Evolutionary conservation across 768 basidiomycete genomes (phyloP).

Genomic region (Dioszegia crocea): DNA sequence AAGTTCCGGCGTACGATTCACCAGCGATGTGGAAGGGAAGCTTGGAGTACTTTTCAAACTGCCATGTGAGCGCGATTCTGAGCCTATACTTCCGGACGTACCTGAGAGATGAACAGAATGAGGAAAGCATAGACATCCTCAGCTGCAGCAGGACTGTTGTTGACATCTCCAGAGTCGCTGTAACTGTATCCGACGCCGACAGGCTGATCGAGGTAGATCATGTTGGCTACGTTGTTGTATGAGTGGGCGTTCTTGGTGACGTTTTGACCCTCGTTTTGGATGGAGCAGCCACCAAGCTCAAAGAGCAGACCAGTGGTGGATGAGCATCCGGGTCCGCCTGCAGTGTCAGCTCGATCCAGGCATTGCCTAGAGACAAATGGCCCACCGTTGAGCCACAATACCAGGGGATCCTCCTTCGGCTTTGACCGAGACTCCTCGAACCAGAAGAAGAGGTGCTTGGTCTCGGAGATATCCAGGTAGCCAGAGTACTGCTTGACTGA

Average conservation of each 20-base stretch:
- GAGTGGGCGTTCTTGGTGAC: constrained; percentile 63
- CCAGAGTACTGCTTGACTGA: constrained; percentile 76
- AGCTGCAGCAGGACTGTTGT: constrained; percentile 77
- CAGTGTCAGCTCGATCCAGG: constrained; percentile 2
- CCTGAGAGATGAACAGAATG: constrained; percentile 52
- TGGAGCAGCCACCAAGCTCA: constrained; percentile 78
- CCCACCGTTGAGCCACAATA: constrained; percentile 62
- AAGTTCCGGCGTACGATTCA: constrained; percentile 52
- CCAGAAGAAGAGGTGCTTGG: constrained; percentile 87
- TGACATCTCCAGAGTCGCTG: constrained; percentile 57
- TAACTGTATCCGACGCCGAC: constrained; percentile 89
- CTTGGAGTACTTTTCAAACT: constrained; percentile 45
- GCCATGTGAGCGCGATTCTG: constrained; percentile 58
- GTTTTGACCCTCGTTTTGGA: constrained; percentile 62
- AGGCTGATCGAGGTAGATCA: constrained; percentile 55
- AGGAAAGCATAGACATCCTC: constrained; percentile 66
- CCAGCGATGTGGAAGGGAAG: constrained; percentile 50
- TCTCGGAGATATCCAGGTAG: constrained; percentile 73
- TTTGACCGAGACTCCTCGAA: constrained; percentile 70
- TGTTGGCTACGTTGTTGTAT: constrained; percentile 77
- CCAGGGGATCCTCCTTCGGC: constrained; percentile 72
- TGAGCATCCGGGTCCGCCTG: constrained; percentile 51
- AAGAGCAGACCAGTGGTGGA: constrained; percentile 81
- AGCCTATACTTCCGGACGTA: constrained; percentile 64
- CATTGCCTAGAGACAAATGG: constrained; percentile 7